These are phyloP conservation scores for Dentiscutata heterogama DNA, from an alignment of 371 early-diverging fungal genomes.

Conservation along the genomic window DNA sequence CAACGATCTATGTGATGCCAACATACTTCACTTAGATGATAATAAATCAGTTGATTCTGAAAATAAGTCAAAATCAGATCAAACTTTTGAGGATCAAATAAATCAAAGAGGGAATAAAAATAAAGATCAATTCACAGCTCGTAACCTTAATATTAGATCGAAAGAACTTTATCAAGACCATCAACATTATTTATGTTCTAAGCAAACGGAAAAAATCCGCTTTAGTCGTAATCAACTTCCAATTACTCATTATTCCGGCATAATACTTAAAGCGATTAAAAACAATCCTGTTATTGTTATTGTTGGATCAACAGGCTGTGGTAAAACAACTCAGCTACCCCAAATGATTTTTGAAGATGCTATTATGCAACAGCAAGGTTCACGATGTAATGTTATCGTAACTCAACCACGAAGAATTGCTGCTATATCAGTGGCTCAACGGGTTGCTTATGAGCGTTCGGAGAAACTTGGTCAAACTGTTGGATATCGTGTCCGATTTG, in stretches of 20 bases:
- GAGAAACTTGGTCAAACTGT: conserved; percentile 59
- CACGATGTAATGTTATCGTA: conserved; percentile 67
- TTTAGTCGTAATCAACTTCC: conserved; percentile 50
- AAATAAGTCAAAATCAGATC: conserved; percentile 40
- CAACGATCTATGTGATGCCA: conserved; percentile 47
- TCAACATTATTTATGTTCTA: conserved; percentile 49
- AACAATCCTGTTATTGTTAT: conserved; percentile 69
- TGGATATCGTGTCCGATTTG: conserved; percentile 79
- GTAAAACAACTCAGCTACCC: conserved; percentile 85
- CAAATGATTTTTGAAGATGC: conserved; percentile 72
- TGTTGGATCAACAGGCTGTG: conserved; percentile 85
- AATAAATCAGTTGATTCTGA: background rate
- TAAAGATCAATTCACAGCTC: background rate
- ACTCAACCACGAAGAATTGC: conserved; percentile 92
- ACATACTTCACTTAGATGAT: conserved; percentile 49
- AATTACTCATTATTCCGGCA: conserved; percentile 51
- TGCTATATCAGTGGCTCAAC: conserved; percentile 82
- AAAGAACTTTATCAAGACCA: conserved; percentile 49
- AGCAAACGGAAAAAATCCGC: conserved; percentile 48
- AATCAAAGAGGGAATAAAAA: background rate
- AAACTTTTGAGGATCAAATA: background rate
- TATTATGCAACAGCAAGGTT: conserved; percentile 50
- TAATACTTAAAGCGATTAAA: conserved; percentile 63
- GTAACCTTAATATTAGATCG: conserved; percentile 44
- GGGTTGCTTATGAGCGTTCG: conserved; percentile 77